A percentile compares a stretch with the other conserved stretches of the same genome.
Conservation (phyloP, 1,284 basidiomycete genomes). For the Ustilago loliicola region DNA sequence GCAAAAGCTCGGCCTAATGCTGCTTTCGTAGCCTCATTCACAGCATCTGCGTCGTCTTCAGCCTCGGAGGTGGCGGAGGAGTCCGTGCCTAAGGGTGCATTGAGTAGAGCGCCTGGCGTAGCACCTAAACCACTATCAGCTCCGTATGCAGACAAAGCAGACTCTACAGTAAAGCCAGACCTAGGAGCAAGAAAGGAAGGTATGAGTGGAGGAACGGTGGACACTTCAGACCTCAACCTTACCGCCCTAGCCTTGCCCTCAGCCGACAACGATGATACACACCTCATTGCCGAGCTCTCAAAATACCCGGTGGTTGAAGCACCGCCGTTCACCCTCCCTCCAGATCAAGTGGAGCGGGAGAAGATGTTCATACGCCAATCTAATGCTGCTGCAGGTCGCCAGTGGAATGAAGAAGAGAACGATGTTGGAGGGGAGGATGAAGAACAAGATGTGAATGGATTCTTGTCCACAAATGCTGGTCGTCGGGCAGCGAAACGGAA, state of each 20-base stretch:
- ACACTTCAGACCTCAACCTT: slow-evolving; percentile 23
- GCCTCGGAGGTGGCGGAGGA: background rate
- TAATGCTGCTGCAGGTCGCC: background rate
- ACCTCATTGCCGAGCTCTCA: slow-evolving; percentile 19
- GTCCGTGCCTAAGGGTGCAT: slow-evolving; percentile 7
- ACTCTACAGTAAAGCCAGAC: background rate
- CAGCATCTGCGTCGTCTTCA: background rate
- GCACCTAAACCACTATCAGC: slow-evolving; percentile 13
- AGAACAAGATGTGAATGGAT: slow-evolving; percentile 62
- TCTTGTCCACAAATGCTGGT: slow-evolving; percentile 39
- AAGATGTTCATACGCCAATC: slow-evolving; percentile 17
- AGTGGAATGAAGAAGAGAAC: slow-evolving; percentile 16
- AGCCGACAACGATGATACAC: slow-evolving; percentile 23
- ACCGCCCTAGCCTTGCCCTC: slow-evolving; percentile 30
- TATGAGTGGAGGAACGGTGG: background rate
- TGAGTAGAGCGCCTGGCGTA: slow-evolving; percentile 31
- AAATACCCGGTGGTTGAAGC: slow-evolving; percentile 23
- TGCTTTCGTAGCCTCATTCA: slow-evolving; percentile 42
- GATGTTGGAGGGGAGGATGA: slow-evolving; percentile 28
- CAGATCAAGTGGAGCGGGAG: slow-evolving; percentile 43
- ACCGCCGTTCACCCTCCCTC: slow-evolving; percentile 31
- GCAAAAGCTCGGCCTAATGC: slow-evolving; percentile 42
- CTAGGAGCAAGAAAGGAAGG: background rate
- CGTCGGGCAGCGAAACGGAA: slow-evolving; percentile 38
- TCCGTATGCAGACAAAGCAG: slow-evolving; percentile 1